Evolutionary conservation across 768 basidiomycete species (phyloP), one percentile per base, ranked within the genome.

Genomic region (Phaffia australis): DNA sequence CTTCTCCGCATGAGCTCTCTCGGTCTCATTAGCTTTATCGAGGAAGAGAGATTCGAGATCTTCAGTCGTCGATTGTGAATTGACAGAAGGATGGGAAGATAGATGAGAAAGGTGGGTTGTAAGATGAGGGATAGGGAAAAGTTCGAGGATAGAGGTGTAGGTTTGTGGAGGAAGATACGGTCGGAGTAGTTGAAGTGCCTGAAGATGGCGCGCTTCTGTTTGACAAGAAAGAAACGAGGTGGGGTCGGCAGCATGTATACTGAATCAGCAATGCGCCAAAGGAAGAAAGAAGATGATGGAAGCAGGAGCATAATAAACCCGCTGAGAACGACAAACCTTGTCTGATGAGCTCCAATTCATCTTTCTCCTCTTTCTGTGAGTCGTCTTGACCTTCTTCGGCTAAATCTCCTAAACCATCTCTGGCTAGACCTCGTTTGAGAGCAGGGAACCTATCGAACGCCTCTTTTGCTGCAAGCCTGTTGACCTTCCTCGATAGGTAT

Each of bases 401-500:
- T 16, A 65, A 46, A 4, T 60, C 66, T 7, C 51, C 60, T 25
- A 67, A 21, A 25, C 60, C 66, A 30, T 67, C 66, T 50, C 47
- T 67, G 1, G 66, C 66, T 21, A 67, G 27, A n/a, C 52, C 42
- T 21, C 59, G 23, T 25, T 21, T 35, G 11, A 67, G 47, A 15
- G 52, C 55, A 11, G 47, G 55, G 32, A 67, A 67, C n/a, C 52
- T 27, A 21, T 49, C 47, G 30, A 67, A 67, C 46, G 47, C 62
- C 18, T 62, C 66, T 25, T 47, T 48, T 29, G 23, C 27, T 0
- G 66, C 51, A 18, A 67, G 48, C 1, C 66, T 60, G 14, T 42
- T 50, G 16, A 58, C 66, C 18, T 67, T 67, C 42, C 32, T 46
- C 6, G 60, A 56, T 16, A 67, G 55, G 60, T 67, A 67, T 23